Conservation (phyloP, 23 red algal species). For the Agarophyton chilense region DNA sequence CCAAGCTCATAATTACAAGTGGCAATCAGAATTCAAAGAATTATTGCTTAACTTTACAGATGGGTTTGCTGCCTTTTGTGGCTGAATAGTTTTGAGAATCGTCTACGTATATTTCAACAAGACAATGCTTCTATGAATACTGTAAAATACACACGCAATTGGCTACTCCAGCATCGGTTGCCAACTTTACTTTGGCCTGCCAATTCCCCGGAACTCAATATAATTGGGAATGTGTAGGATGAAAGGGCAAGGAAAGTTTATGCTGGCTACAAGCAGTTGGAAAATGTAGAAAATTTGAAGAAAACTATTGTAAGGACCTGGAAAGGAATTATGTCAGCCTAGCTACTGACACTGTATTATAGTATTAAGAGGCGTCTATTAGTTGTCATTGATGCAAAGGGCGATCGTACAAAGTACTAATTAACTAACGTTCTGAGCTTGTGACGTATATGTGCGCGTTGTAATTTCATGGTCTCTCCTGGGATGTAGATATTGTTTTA, state of each 20-base stretch:
- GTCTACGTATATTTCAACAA: not conserved
- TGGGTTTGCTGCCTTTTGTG: not conserved
- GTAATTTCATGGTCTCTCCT: no score
- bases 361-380: not conserved
- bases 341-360: not conserved
- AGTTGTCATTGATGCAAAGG: not conserved
- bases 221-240: no score
- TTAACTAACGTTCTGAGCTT: no score
- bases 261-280: not conserved
- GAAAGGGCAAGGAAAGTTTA: no score
- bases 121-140: not conserved
- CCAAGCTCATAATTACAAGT: not conserved
- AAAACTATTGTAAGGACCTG: not conserved
- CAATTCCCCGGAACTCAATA: no score
- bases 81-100: no score
- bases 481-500: no score
- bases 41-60: not conserved
- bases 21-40: not conserved
- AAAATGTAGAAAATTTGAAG: not conserved
- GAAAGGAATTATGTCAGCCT: not conserved
- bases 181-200: no score
- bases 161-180: not conserved
- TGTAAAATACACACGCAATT: not conserved
- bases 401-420: no score
- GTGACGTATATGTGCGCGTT: no score